phyloP scores from a whole-genome alignment of 306 rosid genomes.

The Aeschynomene evenia region DNA sequence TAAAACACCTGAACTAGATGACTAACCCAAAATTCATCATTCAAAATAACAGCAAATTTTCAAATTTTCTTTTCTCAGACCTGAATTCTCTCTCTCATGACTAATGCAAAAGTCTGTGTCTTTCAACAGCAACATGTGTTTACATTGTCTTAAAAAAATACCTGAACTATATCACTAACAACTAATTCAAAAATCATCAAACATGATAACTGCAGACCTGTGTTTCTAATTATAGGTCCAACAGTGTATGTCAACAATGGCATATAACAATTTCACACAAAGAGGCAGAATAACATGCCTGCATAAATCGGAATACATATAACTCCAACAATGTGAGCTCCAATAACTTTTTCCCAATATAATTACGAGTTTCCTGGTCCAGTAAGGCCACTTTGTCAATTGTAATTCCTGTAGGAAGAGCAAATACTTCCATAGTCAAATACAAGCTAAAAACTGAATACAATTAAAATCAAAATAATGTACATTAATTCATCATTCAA shows the following conservation, averaged over 20 bases:
- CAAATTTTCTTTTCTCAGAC: slow-evolving; percentile 11
- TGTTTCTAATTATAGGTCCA: slow-evolving; percentile 9
- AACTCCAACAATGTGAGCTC: slow-evolving; percentile 85
- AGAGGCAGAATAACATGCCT: slow-evolving; percentile 55
- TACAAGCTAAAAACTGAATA: slow-evolving; percentile 16
- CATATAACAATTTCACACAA: slow-evolving; percentile 9
- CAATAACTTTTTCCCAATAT: slow-evolving; percentile 79
- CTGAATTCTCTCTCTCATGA: slow-evolving; percentile 15
- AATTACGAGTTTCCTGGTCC: slow-evolving; percentile 84
- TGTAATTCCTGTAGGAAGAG: slow-evolving; percentile 72
- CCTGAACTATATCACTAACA: slow-evolving; percentile 15
- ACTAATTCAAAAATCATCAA: slow-evolving; percentile 13
- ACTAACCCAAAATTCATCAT: slow-evolving; percentile 8
- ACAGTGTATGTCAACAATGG: slow-evolving; percentile 5
- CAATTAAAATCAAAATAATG: slow-evolving; percentile 4
- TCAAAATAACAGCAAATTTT: neutral
- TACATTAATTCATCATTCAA: neutral
- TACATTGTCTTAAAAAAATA: neutral
- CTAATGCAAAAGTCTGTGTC: slow-evolving; percentile 1
- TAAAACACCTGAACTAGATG: slow-evolving; percentile 12
- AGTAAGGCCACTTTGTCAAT: slow-evolving; percentile 83
- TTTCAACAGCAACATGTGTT: slow-evolving; percentile 9
- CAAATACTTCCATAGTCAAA: slow-evolving; percentile 30
- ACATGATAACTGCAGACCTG: neutral
- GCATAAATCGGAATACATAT: slow-evolving; percentile 82